These are phyloP conservation scores for Ophiostoma novo-ulmi DNA, from an alignment of 2,329 filamentous ascomycete genomes.

Conservation along the genomic window DNA sequence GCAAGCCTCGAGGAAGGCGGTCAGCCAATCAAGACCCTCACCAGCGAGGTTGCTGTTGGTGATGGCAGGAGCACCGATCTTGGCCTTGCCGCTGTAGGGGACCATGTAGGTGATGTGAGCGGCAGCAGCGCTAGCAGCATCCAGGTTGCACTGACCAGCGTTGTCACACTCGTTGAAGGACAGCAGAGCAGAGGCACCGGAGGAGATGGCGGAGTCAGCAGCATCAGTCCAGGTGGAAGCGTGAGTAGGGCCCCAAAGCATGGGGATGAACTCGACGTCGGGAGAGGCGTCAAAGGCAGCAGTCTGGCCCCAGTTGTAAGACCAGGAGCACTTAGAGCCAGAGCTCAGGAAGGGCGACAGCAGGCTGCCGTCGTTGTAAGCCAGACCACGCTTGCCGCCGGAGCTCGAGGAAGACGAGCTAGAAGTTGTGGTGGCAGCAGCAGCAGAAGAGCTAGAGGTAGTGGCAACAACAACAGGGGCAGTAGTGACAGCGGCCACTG, in stretches of 20 bases:
- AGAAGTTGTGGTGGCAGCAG: constrained; percentile 21
- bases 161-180: constrained; percentile 70
- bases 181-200: constrained; percentile 54
- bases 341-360: constrained; percentile 46
- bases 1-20: constrained; percentile 49
- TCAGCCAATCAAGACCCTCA: constrained; percentile 54
- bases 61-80: constrained; percentile 56
- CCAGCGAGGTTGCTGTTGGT: constrained; percentile 51
- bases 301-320: constrained; percentile 62
- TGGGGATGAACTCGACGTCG: constrained; percentile 58
- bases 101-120: constrained; percentile 52
- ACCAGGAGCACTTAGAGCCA: constrained; percentile 49
- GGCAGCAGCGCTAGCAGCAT: constrained; percentile 47
- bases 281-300: constrained; percentile 39
- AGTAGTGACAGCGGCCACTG: constrained; percentile 18
- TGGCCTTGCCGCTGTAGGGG: constrained; percentile 48
- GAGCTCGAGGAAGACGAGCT: constrained; percentile 11
- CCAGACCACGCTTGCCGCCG: constrained; percentile 57
- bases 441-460: constrained; percentile 25
- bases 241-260: constrained; percentile 56
- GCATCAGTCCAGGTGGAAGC: constrained; percentile 47
- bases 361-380: constrained; percentile 57
- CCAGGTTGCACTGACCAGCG: constrained; percentile 53
- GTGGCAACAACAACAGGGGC: constrained; percentile 26
- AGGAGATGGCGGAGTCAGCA: constrained; percentile 47